Evolutionary conservation across 257 asterid species (phyloP), one percentile per base, ranked within the genome.

Genomic region (Lycium ferocissimum): DNA sequence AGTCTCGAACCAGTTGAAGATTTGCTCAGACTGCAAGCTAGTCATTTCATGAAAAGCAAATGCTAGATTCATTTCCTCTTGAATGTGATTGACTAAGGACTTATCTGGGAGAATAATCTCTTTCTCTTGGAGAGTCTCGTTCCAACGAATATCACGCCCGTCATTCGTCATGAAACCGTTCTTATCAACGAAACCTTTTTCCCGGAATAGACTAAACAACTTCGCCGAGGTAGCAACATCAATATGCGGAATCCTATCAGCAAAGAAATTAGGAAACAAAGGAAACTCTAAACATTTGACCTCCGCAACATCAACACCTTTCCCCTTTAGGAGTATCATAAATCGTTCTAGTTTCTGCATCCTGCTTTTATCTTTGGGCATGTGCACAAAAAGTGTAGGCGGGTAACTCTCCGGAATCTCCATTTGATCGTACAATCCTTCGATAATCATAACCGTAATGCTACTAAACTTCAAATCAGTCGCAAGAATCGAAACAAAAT

Each of bases 61-160:
- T 3, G 99, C 99, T 84, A 96, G 97, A 89, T 96, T 96, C 98
- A 96, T 92, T 90, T 96, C 99, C 91, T 96, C 99, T 79, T 94
- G 98, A 89, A 96, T 93, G 87, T 92, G 96, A 80, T 92, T 90
- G 79, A 86, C 89, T 90, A 96, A 49, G 69, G 93, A 90, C 72
- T 89, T 88, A 83, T 91, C 89, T 6, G 93, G 94, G 81, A 96
- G 89, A 81, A 56, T 79, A 86, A 94, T 86, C 35, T 83, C 87
- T 58, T 89, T 90, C 89, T 96, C 91, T 88, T 87, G 91, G 1
- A 93, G 82, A 57, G 94, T 94, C 75, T 86, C 89, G 85, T 90
- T 92, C 99, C 97, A 94, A 7, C 87, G 96, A 80, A 92, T 89
- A 7, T 84, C 89, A 45, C 98, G 97, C 63, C 99, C 98, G 84